Evolutionary conservation across 495 filamentous ascomycete species (phyloP), one percentile per base, ranked within the genome.

Genomic region (Tuber borchii): DNA sequence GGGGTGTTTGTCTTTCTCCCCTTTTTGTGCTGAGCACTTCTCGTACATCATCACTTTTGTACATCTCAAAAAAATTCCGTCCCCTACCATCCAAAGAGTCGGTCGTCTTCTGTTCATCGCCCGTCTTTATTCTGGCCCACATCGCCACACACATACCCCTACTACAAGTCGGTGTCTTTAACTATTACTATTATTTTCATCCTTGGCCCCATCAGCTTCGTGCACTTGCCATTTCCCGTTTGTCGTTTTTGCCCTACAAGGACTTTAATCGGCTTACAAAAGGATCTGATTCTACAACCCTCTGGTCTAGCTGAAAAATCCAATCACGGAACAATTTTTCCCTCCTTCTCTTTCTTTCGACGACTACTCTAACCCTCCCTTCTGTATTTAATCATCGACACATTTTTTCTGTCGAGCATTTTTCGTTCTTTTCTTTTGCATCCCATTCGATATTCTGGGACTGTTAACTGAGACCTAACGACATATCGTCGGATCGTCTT

Each of bases 21-120:
- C 65, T 79, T 75, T 75, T 76, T 78, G 78, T 79, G 78, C 78
- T 79, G 78, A 79, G 78, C 78, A 79, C 78, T 79, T 79, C 56
- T 34, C 56, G 78, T 71, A 68, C 72, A 71, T 70, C 73, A 75
- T 79, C 78, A 42, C 71, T 79, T 69, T 69, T 75, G 70, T 76
- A 79, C 69, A 75, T 79, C 74, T 46, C 65, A 61, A 76, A 65
- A 75, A 73, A 39, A 43, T 34, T 43, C 44, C 65, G 22, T 34
- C 56, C 26, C 31, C 56, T 65, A 77, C 40, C 61, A 12, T 71
- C 77, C 48, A 72, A 51, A 48, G 45, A 40, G 71, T 72, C 56
- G 70, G 51, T 74, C 69, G 70, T 78, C 73, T 37, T 72, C 69
- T 75, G 31, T 73, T 79, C 75, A 65, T 22, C 70, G 31, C 78